Evolutionary conservation across 805 yeast genomes (phyloP), one percentile per base, ranked within the genome.

Genomic region (Nakazawaea holstii): DNA sequence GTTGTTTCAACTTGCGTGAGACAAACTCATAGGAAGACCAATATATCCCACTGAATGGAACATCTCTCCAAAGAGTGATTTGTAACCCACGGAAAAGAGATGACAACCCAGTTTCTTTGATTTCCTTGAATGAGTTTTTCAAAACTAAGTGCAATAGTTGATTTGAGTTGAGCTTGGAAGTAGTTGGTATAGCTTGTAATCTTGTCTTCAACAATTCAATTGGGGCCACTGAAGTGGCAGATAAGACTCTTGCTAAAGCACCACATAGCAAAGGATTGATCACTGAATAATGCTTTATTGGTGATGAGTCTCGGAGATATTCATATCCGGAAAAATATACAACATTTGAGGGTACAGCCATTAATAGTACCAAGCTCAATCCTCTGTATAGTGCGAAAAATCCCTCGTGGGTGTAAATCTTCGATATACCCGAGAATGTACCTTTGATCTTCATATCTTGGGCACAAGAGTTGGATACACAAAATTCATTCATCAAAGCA

Each of bases 271-370:
- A 64, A 1, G 99, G 97, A 54, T 87, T 89, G 17, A 80, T 24
- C 6, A 66, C 45, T 56, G 59, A 65, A 57, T 53, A 59, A 1
- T 65, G 52, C 7, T 59, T 56, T 20, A 86, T 56, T 0, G 89
- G 83, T 0, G 92, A 82, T n/a, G 72, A 65, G 57, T 88, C 96
- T 55, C 96, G 69, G 41, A 92, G 68, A 51, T 84, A 78, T 56
- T 94, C 99, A 62, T 94, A 94, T 0, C 97, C 96, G 1, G 95
- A 86, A 67, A 89, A 94, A 63, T 94, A 94, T 6, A 94, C 91
- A 51, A 94, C 86, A 56, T 92, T 94, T 0, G 97, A 77, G 1
- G 99, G 99, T 1, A 91, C 74, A 0, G 97, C 88, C 95, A 94
- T 94, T 11, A 85, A 49, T 15, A 94, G 66, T 0, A 95, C 88